Evolutionary conservation across 371 early-diverging fungal species (phyloP).

Genomic region (Lichtheimia corymbifera): DNA sequence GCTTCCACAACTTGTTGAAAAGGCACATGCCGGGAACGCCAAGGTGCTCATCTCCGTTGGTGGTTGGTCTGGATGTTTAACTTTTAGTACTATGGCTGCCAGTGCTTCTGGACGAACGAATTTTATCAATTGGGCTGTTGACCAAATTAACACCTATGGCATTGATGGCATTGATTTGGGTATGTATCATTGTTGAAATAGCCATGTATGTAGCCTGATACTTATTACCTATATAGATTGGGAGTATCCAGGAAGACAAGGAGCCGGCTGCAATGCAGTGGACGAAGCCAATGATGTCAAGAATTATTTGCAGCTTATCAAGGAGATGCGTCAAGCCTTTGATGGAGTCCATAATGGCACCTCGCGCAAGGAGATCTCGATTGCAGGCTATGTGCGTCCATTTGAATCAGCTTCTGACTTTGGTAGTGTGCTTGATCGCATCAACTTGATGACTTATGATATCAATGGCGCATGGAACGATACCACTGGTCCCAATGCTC

Average conservation of each 20-base stretch:
- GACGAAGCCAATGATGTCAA: conserved; percentile 42
- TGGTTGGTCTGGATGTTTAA: conserved; percentile 74
- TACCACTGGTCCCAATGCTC: conserved; percentile 59
- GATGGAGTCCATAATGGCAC: conserved; percentile 48
- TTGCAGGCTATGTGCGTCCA: conserved; percentile 55
- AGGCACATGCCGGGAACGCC: conserved; percentile 45
- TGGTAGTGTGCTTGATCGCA: conserved; percentile 57
- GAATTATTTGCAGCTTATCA: conserved; percentile 46
- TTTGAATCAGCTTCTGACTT: conserved; percentile 56
- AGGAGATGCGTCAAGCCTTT: conserved; percentile 59
- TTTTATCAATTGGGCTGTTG: conserved; percentile 42
- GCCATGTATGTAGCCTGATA: not conserved
- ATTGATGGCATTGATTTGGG: conserved; percentile 45
- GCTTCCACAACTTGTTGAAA: conserved; percentile 35
- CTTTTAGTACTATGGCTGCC: conserved; percentile 52
- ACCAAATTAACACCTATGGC: conserved; percentile 27
- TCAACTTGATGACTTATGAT: conserved; percentile 61
- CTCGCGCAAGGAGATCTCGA: conserved; percentile 44
- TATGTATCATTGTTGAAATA: conserved; percentile 6
- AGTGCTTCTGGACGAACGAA: conserved; percentile 33
- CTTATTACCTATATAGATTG: conserved; percentile 36
- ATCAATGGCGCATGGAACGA: conserved; percentile 59
- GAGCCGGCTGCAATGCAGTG: conserved; percentile 53
- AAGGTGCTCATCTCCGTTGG: conserved; percentile 62
- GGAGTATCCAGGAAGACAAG: conserved; percentile 63